Percentiles rank a stretch among this genome's conserved stretches.
These are phyloP conservation scores for Clavispora asparagi DNA, from an alignment of 805 yeast species.

Conservation along the genomic window DNA sequence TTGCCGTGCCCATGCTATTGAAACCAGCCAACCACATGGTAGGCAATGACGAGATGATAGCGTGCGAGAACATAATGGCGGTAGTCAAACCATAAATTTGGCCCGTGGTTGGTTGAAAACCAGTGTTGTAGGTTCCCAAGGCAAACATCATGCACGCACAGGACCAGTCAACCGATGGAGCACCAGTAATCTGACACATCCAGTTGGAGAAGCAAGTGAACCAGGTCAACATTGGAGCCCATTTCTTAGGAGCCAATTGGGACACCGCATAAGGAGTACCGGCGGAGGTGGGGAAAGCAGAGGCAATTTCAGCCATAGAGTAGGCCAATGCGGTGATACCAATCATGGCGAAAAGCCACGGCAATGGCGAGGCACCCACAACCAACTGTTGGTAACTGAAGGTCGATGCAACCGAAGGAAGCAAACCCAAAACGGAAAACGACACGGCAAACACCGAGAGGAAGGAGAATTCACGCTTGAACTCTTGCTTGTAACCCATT, in stretches of 20 bases:
- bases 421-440: conserved; percentile 57
- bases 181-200: conserved; percentile 58
- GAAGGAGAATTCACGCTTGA: conserved; percentile 53
- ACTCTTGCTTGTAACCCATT: conserved; percentile 60
- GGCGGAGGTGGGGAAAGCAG: conserved; percentile 63
- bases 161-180: conserved; percentile 56
- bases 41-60: conserved; percentile 46
- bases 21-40: conserved; percentile 50
- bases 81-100: conserved; percentile 48
- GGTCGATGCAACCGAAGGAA: conserved; percentile 64
- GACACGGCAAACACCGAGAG: conserved; percentile 58
- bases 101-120: conserved; percentile 41
- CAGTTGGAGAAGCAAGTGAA: conserved; percentile 61
- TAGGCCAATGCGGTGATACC: conserved; percentile 55
- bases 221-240: conserved; percentile 55
- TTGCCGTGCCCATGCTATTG: conserved; percentile 45
- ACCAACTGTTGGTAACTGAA: conserved; percentile 55
- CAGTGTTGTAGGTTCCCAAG: conserved; percentile 33
- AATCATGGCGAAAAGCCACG: conserved; percentile 53
- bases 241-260: conserved; percentile 52
- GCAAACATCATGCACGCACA: conserved; percentile 56
- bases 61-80: conserved; percentile 46
- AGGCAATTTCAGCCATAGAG: conserved; percentile 60
- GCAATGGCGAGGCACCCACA: conserved; percentile 57
- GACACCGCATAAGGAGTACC: conserved; percentile 69